Conservation (phyloP, 768 basidiomycete species). For the Agrocybe pediades region DNA sequence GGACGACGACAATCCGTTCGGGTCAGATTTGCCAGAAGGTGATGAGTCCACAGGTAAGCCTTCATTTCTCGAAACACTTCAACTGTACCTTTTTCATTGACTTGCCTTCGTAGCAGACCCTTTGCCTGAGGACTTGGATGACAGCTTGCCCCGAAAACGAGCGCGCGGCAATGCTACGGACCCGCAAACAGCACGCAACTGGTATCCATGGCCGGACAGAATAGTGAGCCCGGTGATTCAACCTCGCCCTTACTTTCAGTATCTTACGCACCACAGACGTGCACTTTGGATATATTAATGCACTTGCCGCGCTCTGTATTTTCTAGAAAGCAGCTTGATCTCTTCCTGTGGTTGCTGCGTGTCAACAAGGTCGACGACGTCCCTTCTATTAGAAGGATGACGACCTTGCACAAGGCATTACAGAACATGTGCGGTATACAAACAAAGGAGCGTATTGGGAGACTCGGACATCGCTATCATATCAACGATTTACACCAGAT, state of each 20-base stretch:
- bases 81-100: too few relatives aligned
- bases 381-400: neutral
- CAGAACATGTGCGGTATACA: conserved; percentile 5
- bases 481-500: conserved; percentile 3
- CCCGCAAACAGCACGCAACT: conserved; percentile 1
- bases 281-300: conserved; percentile 30
- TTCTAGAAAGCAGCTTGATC: conserved; percentile 27
- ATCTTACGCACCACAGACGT: conserved; percentile 18
- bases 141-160: neutral
- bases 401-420: neutral
- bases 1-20: too few relatives aligned
- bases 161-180: neutral
- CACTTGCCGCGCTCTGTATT: conserved; percentile 33
- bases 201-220: conserved; percentile 17
- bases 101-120: too few relatives aligned
- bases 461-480: conserved; percentile 4
- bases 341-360: conserved; percentile 28
- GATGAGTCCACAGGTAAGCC: too few relatives aligned
- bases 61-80: too few relatives aligned
- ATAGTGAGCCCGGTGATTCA: conserved; percentile 11
- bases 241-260: neutral
- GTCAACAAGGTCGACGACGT: neutral
- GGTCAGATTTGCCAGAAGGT: too few relatives aligned
- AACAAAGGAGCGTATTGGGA: neutral
- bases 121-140: neutral